Conservation (phyloP, 208 protist genomes). For the Blechomonas ayalai region DNA sequence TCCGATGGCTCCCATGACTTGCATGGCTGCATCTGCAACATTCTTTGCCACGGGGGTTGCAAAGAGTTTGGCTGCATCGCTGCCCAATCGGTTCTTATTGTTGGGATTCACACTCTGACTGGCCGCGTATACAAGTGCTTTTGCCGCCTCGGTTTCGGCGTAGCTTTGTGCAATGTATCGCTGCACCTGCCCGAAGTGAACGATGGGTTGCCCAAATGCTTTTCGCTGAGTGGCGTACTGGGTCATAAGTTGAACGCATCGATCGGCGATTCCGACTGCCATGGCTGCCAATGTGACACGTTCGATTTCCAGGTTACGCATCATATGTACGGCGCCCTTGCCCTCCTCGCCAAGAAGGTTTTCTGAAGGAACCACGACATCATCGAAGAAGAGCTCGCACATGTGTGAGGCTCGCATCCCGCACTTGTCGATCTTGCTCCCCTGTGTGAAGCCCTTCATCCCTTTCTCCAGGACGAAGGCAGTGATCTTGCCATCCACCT, state of each 20-base stretch:
- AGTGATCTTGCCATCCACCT: conserved; percentile 84
- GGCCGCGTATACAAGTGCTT: conserved; percentile 88
- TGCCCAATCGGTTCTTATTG: conserved; percentile 69
- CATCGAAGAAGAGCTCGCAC: conserved; percentile 71
- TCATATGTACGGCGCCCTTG: conserved; percentile 67
- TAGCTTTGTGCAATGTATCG: conserved; percentile 94
- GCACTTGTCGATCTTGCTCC: conserved; percentile 73
- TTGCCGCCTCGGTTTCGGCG: conserved; percentile 75
- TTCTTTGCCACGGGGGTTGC: conserved; percentile 90
- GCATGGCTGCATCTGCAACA: conserved; percentile 92
- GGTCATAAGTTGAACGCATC: conserved; percentile 65
- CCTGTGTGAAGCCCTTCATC: conserved; percentile 48
- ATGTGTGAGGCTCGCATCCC: conserved; percentile 76
- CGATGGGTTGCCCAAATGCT: conserved; percentile 90
- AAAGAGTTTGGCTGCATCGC: conserved; percentile 93
- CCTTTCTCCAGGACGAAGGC: conserved; percentile 57
- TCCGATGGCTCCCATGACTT: conserved; percentile 93
- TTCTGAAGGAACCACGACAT: conserved; percentile 49
- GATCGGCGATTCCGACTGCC: conserved; percentile 76
- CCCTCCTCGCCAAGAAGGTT: conserved; percentile 62
- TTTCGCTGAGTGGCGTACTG: conserved; percentile 86
- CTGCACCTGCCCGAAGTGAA: conserved; percentile 93
- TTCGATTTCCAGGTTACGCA: conserved; percentile 82
- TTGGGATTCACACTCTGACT: conserved; percentile 59
- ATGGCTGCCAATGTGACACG: conserved; percentile 69